Conservation (phyloP, 2,329 filamentous ascomycete genomes). For the Aspergillus phoenicis region DNA sequence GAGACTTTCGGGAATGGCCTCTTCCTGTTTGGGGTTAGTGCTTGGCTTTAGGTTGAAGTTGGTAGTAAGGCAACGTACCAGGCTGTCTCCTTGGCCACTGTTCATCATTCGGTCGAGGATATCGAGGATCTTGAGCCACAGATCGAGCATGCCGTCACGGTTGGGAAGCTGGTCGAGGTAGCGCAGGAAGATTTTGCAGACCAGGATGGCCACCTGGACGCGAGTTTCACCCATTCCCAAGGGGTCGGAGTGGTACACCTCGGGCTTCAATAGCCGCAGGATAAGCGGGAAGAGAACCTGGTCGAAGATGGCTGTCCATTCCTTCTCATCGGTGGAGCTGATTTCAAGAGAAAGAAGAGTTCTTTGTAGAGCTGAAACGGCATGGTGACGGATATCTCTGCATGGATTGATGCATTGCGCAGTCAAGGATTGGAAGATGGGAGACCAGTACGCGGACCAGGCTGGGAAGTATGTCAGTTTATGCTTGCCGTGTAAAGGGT, state of each 20-base stretch:
- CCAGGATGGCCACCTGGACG: constrained; percentile 83
- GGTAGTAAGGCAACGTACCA: constrained; percentile 55
- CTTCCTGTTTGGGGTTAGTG: constrained; percentile 62
- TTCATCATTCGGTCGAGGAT: constrained; percentile 97
- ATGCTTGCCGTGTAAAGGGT: neutral
- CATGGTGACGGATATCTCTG: constrained; percentile 85
- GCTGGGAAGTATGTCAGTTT: constrained; percentile 53
- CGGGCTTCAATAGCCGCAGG: constrained; percentile 82
- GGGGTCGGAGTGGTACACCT: constrained; percentile 88
- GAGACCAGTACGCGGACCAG: constrained; percentile 97
- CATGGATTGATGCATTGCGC: constrained; percentile 93
- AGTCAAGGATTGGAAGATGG: constrained; percentile 85
- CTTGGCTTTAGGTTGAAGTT: neutral
- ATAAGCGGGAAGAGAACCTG: constrained; percentile 94
- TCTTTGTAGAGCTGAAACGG: constrained; percentile 82
- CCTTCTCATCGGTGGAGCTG: constrained; percentile 78
- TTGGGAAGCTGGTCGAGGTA: constrained; percentile 83
- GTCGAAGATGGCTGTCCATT: constrained; percentile 94
- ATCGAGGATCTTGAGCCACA: constrained; percentile 90
- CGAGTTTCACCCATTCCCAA: constrained; percentile 94
- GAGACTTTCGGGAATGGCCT: constrained; percentile 90
- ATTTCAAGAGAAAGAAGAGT: constrained; percentile 83
- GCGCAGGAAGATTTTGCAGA: constrained; percentile 94
- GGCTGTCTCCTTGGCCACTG: constrained; percentile 84
- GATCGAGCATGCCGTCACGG: constrained; percentile 84